Percentiles rank a stretch among this genome's conserved stretches.
Conservation (phyloP, 2,329 filamentous ascomycete species). For the Aspergillus vadensis region DNA sequence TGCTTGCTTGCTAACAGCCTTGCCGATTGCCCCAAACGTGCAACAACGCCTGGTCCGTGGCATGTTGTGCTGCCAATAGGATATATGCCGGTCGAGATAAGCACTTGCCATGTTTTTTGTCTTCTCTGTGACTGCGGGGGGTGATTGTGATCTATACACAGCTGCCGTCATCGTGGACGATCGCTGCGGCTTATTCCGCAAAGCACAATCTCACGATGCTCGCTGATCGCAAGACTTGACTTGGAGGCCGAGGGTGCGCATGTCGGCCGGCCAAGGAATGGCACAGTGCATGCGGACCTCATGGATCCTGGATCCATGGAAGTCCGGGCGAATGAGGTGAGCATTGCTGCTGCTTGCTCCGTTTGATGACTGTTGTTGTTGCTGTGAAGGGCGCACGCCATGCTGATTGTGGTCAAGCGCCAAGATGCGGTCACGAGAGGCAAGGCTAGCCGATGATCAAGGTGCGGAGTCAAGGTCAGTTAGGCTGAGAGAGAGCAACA, state of each 20-base stretch:
- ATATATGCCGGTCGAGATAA: neutral
- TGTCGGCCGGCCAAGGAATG: neutral
- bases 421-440: neutral
- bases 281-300: neutral
- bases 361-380: neutral
- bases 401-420: neutral
- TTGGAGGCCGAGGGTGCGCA: neutral
- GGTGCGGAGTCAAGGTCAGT: neutral
- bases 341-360: neutral
- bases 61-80: neutral
- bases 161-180: neutral
- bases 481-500: neutral
- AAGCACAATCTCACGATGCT: neutral
- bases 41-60: neutral
- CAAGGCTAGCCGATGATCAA: neutral
- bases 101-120: neutral
- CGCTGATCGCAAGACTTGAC: neutral
- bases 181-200: neutral
- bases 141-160: neutral
- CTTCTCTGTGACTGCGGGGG: neutral
- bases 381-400: neutral
- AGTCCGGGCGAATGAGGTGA: neutral
- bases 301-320: neutral
- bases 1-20: neutral
- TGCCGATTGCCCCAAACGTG: neutral